A percentile compares a stretch with the other conserved stretches of the same genome.
Conservation (phyloP, 2,329 filamentous ascomycete species). For the Hypoxylon rubiginosum region DNA sequence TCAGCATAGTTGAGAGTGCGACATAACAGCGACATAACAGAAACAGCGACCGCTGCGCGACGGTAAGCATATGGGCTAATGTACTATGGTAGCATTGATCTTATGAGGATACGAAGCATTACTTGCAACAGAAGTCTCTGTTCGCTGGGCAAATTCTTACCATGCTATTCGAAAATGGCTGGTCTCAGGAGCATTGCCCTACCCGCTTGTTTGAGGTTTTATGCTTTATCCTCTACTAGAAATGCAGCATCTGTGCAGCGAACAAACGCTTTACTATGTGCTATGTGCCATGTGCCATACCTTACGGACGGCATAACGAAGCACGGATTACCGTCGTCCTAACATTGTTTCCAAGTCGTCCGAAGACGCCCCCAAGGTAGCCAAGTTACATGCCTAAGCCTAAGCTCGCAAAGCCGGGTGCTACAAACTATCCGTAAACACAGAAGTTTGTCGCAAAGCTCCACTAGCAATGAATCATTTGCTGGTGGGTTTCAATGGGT, state of each 20-base stretch:
- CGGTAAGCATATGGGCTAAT: slow-evolving; percentile 27
- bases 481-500: slow-evolving; percentile 24
- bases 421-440: slow-evolving; percentile 8
- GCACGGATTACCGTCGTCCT: slow-evolving; percentile 24
- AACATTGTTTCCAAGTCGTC: slow-evolving; percentile 27
- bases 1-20: slow-evolving; percentile 39
- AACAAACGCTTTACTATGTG: slow-evolving; percentile 3
- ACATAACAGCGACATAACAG: slow-evolving; percentile 47
- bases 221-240: not conserved
- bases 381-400: not conserved
- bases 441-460: slow-evolving; percentile 39
- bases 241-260: slow-evolving; percentile 18
- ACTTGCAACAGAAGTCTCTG: slow-evolving; percentile 47
- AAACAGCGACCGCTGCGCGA: slow-evolving; percentile 44
- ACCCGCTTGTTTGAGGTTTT: not conserved
- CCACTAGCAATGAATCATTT: slow-evolving; percentile 17
- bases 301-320: slow-evolving; percentile 17
- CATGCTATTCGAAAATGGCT: slow-evolving; percentile 23
- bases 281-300: no score
- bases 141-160: slow-evolving; percentile 43
- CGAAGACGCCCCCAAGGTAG: slow-evolving; percentile 9
- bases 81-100: slow-evolving; percentile 46
- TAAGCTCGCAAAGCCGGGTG: not conserved
- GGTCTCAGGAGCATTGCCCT: slow-evolving; percentile 43
- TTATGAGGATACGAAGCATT: slow-evolving; percentile 46